Percentiles rank a stretch among this genome's conserved stretches.
These are phyloP conservation scores for Thuja plicata DNA, from an alignment of 83 land plant species.

Conservation along the genomic window DNA sequence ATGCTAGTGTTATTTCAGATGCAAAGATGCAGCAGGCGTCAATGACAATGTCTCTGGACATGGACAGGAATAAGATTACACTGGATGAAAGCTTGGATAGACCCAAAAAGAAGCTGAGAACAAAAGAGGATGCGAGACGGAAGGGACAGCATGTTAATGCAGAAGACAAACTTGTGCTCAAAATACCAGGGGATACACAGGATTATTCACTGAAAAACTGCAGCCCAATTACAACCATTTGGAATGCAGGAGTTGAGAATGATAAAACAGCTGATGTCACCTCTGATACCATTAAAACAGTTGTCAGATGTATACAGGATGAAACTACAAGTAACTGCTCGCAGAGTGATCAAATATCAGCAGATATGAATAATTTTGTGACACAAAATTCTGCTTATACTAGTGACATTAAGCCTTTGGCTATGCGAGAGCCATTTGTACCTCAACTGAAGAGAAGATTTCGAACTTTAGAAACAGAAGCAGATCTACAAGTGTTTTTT, in stretches of 20 bases:
- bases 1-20: background rate
- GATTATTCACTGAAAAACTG: background rate
- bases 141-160: background rate
- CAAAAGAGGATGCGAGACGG: conserved; percentile 16
- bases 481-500: conserved; percentile 41
- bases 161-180: conserved; percentile 3
- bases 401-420: background rate
- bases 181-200: background rate
- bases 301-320: background rate
- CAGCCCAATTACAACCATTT: background rate
- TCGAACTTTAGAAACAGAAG: conserved; percentile 34
- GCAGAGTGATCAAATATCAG: background rate
- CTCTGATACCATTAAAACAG: background rate
- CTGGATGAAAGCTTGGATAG: background rate
- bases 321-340: background rate
- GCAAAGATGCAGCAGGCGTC: background rate
- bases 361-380: background rate
- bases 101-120: conserved; percentile 16
- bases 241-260: background rate
- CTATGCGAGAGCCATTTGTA: background rate
- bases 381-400: background rate
- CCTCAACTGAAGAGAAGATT: conserved; percentile 14
- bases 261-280: background rate
- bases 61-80: background rate
- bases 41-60: background rate